Evolutionary conservation across 2,329 filamentous ascomycete genomes (phyloP), one percentile per base, ranked within the genome.

Genomic region (Fusarium redolens): DNA sequence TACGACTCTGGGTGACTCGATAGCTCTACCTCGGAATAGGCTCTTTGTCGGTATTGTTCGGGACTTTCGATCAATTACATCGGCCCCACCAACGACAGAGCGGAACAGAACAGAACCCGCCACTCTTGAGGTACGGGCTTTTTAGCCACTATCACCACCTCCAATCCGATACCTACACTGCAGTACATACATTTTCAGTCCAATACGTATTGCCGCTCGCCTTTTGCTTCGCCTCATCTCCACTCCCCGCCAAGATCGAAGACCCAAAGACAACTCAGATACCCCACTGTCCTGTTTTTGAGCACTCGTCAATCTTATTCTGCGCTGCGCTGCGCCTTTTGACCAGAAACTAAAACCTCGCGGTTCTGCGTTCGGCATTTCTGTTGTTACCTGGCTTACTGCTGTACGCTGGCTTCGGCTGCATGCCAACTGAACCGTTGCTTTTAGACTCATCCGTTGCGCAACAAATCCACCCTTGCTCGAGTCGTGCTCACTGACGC

Each of bases 221-320:
- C 60, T 66, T 43, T 47, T 66, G 41, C 61, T 73, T 73, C 63
- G 70, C 70, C 70, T 73, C 70, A 62, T 73, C 69, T 59, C 70
- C 70, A 73, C 70, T 55, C 68, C 47, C 58, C 59, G 61, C 70
- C 70, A 73, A 73, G 66, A 73, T 71, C 48, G 45, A 28, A 58
- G 55, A 25, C 56, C 60, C 43, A 65, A 55, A 72, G 59, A 72
- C 69, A 72, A 43, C 57, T 71, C 57, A 70, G 57, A 68, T 62
- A 71, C 66, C 66, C 57, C 70, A 66, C 70, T 63, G 70, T 68
- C 57, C 38, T 61, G 57, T 58, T 73, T 73, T 73, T 68, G 70
- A 52, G 67, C 55, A 44, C 54, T 62, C 51, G 38, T 61, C 52
- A 52, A 47, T 67, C 64, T 72, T 47, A 47, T 55, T 67, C 52